Evolutionary conservation across 2,329 filamentous ascomycete genomes (phyloP).

Genomic region (Podosphaera leucotricha): DNA sequence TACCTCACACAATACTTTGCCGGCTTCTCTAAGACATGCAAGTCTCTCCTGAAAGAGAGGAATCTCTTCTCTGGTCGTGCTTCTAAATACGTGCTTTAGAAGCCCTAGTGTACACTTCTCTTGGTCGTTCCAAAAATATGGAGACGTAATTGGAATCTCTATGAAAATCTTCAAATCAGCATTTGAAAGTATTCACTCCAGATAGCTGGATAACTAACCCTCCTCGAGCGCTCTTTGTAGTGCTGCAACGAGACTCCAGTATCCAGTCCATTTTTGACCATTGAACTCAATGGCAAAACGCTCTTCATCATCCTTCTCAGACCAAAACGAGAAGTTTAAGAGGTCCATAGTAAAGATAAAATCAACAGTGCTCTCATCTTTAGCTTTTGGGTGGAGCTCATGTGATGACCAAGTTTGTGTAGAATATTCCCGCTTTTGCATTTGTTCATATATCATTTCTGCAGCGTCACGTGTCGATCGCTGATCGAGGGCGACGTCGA

Average conservation of each 20-base stretch:
- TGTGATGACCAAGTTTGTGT: conserved; percentile 72
- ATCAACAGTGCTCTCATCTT: conserved; percentile 56
- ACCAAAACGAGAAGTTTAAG: conserved; percentile 96
- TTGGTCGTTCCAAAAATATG: conserved; percentile 64
- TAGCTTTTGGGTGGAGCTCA: conserved; percentile 66
- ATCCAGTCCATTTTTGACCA: conserved; percentile 70
- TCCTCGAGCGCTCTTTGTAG: conserved; percentile 76
- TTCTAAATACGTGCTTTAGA: conserved; percentile 60
- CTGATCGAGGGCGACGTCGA: conserved; percentile 79
- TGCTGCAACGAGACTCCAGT: conserved; percentile 79
- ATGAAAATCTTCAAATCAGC: conserved; percentile 8
- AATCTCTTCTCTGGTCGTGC: conserved; percentile 65
- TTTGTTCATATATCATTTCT: conserved; percentile 51
- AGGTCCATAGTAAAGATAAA: conserved; percentile 98
- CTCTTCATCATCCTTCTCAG: conserved; percentile 37
- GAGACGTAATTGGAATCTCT: conserved; percentile 74
- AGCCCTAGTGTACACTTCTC: conserved; percentile 52
- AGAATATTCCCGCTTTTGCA: conserved; percentile 66
- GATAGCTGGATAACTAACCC: conserved; percentile 23
- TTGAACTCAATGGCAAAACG: conserved; percentile 66
- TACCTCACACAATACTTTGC: conserved; percentile 56
- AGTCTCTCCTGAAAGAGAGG: conserved; percentile 62
- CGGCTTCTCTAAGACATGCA: conserved; percentile 60
- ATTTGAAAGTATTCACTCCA: neutral
- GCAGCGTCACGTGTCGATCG: conserved; percentile 63